Percentiles rank a stretch among this genome's conserved stretches.
Evolutionary conservation across 495 filamentous ascomycete species (phyloP).

Genomic region (Hypoxylon intermedium): DNA sequence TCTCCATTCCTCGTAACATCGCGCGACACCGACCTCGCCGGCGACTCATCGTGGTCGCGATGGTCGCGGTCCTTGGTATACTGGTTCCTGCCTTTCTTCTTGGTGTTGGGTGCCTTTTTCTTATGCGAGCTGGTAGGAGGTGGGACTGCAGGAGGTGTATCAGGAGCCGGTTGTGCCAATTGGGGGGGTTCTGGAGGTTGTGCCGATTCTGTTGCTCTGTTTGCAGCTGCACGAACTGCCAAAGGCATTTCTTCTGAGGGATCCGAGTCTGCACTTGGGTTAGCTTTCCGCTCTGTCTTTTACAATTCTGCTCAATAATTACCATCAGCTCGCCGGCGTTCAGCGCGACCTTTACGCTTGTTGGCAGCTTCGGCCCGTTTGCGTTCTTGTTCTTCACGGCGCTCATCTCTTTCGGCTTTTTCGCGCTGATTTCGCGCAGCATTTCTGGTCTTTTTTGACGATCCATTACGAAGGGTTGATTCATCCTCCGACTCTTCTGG

Average conservation of each 20-base stretch:
- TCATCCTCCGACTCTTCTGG: conserved; percentile 77
- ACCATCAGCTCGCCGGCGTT: conserved; percentile 80
- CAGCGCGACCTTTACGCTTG: conserved; percentile 76
- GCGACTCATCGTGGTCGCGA: conserved; percentile 67
- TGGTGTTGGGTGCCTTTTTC: conserved; percentile 72
- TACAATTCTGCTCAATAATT: conserved; percentile 41
- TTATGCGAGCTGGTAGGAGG: conserved; percentile 58
- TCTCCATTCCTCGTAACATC: conserved; percentile 57
- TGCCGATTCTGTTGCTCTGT: conserved; percentile 43
- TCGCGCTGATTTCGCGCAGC: conserved; percentile 73
- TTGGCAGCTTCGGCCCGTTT: conserved; percentile 72
- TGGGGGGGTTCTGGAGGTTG: conserved; percentile 47
- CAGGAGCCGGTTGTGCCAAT: conserved; percentile 58
- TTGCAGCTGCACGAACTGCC: conserved; percentile 49
- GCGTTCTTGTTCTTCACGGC: conserved; percentile 74
- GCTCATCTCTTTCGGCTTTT: conserved; percentile 76
- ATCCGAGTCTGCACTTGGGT: conserved; percentile 61
- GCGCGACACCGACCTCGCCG: conserved; percentile 70
- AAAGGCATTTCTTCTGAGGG: conserved; percentile 64
- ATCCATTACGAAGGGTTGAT: conserved; percentile 57
- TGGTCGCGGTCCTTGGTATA: conserved; percentile 78
- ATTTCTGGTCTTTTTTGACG: conserved; percentile 68
- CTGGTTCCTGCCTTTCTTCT: conserved; percentile 81
- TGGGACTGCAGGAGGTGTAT: conserved; percentile 58
- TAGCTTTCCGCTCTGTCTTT: conserved; percentile 39